A percentile compares a stretch with the other conserved stretches of the same genome.
Evolutionary conservation across 257 asterid genomes (phyloP).

Genomic region (Plectranthus barbatus): DNA sequence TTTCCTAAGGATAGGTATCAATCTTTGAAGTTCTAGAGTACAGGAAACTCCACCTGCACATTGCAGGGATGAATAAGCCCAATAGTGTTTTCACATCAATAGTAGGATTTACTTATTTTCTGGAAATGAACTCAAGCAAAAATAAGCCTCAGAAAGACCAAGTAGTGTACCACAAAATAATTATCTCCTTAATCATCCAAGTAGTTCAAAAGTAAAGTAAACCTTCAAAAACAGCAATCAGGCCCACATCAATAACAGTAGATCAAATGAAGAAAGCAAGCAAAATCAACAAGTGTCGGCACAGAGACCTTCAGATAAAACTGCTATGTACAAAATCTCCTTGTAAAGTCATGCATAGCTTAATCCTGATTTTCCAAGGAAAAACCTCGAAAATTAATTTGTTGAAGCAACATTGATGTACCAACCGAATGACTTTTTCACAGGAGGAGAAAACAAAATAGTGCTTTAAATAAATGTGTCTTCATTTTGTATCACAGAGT

Average conservation of each 20-base stretch:
- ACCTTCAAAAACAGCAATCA: background rate
- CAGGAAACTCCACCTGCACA: slow-evolving; percentile 69
- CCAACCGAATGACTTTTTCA: too few species aligned
- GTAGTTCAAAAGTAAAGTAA: background rate
- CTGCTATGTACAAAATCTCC: too few species aligned
- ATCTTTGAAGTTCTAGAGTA: slow-evolving; percentile 47
- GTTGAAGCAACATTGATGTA: too few species aligned
- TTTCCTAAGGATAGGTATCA: slow-evolving; percentile 61
- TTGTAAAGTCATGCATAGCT: too few species aligned
- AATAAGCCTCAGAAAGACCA: background rate
- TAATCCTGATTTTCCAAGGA: too few species aligned
- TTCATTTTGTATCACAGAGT: background rate
- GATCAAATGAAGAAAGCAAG: background rate
- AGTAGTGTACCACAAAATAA: background rate
- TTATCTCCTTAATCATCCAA: background rate
- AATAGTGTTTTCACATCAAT: background rate
- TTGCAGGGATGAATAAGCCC: slow-evolving; percentile 5
- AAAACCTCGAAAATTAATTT: too few species aligned
- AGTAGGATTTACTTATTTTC: background rate
- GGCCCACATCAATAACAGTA: background rate
- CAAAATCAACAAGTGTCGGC: background rate
- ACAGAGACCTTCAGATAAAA: background rate
- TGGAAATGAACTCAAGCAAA: background rate
- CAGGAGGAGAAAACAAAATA: too few species aligned
- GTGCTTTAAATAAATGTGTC: background rate